Evolutionary conservation across 2,329 filamentous ascomycete species (phyloP), one percentile per base, ranked within the genome.

Genomic region (Corynespora cassiicola): DNA sequence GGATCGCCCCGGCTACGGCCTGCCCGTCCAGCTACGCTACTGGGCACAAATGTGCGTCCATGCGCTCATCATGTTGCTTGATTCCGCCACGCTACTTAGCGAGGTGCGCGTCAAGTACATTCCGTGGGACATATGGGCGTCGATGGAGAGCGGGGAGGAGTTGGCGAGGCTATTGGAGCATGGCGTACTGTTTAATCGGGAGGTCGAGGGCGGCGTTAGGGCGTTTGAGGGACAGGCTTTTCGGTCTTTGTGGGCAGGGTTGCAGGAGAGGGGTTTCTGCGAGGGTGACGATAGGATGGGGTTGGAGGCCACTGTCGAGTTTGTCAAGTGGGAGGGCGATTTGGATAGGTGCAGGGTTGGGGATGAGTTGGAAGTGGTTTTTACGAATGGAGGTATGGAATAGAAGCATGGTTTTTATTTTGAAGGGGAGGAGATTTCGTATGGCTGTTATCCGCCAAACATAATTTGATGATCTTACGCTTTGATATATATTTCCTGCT

Each of bases 41-140:
- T 67, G 65, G 65, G 52, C 61, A 1, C 52, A 61, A 6, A 50
- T 63, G 20, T 55, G 50, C 23, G 49, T 55, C 1, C 59, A 66
- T 18, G 65, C 63, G 1, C 34, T 68, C 1, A 29, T 55, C 4
- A 52, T 62, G 49, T 58, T 66, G 9, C 31, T 23, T 27, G 23
- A 16, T 2, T 32, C 37, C 15, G 12, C 50, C 0, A 27, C 44
- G 3, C 37, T 66, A 1, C n/a, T n/a, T n/a, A 30, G 52, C 6
- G 39, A 59, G 20, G 55, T 67, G 12, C 27, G 45, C 1, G 35
- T 67, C 27, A 56, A 56, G 27, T 66, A 67, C 28, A 52, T 57
- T 32, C 61, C 65, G 5, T 58, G 53, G 43, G 58, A 67, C 34
- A 58, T 65, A 11, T 67, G 61, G 63, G 63, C 63, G 11, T 53